Conservation (phyloP, 2,329 filamentous ascomycete genomes). For the Huntiella savannae region DNA sequence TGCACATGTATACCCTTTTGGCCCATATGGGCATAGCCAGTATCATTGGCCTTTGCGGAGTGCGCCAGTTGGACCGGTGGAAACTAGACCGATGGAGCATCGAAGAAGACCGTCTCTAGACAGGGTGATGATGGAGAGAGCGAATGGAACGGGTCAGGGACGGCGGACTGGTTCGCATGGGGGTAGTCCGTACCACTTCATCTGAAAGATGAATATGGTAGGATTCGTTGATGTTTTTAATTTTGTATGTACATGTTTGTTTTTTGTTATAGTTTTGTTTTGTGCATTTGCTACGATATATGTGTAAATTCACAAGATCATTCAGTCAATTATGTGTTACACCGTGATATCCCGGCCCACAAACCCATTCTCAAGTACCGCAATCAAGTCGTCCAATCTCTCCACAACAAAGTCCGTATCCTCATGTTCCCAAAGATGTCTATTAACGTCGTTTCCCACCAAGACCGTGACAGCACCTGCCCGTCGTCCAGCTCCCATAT, state of each 20-base stretch:
- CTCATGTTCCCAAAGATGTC: conserved; percentile 46
- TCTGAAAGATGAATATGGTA: conserved; percentile 1
- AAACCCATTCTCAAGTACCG: conserved; percentile 58
- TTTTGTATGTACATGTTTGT: neutral
- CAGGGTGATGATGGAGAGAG: too few relatives aligned
- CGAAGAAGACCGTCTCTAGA: too few relatives aligned
- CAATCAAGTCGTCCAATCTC: conserved; percentile 57
- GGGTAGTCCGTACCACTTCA: conserved; percentile 4
- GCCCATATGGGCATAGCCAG: too few relatives aligned
- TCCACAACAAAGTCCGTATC: conserved; percentile 59
- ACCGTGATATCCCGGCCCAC: conserved; percentile 22
- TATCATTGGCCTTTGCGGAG: too few relatives aligned
- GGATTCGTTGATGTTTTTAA: neutral
- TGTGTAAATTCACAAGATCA: neutral
- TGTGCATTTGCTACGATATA: conserved; percentile 6
- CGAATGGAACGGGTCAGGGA: too few relatives aligned
- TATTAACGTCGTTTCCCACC: conserved; percentile 65
- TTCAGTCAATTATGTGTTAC: neutral
- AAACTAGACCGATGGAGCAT: too few relatives aligned
- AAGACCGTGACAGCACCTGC: conserved; percentile 86
- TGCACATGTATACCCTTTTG: too few relatives aligned
- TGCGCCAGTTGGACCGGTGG: too few relatives aligned
- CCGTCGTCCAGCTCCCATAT: conserved; percentile 69
- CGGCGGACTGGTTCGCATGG: neutral
- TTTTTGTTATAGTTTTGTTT: conserved; percentile 1